phyloP scores from a whole-genome alignment of 805 yeast species.

The Lipomyces yamadae region DNA sequence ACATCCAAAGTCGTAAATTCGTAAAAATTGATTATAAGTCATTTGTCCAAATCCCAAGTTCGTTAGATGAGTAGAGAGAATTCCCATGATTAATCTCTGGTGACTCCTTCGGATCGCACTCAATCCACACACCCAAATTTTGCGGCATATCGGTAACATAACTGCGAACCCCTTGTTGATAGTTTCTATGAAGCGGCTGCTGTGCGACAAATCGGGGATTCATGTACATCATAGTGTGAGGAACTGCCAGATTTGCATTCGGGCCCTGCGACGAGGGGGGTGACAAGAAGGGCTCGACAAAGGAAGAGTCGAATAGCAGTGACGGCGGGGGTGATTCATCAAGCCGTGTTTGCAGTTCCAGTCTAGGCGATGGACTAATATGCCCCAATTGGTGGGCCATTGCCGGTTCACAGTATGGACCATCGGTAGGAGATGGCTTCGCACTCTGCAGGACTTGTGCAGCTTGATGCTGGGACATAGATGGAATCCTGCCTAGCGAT shows the following conservation, averaged over 20 bases:
- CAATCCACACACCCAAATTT: slow-evolving; percentile 22
- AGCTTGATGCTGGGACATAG: neutral
- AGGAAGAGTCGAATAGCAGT: neutral
- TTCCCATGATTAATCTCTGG: neutral
- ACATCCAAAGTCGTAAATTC: neutral
- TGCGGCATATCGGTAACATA: slow-evolving; percentile 8
- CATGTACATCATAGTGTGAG: neutral
- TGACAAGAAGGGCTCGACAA: slow-evolving; percentile 1
- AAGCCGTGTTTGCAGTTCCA: neutral
- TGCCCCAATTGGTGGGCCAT: neutral
- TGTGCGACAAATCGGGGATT: neutral
- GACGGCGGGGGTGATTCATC: neutral
- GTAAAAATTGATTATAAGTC: neutral
- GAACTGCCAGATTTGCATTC: neutral
- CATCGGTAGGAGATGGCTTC: neutral
- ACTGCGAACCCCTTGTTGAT: slow-evolving; percentile 3
- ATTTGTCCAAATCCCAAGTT: neutral
- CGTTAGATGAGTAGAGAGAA: neutral
- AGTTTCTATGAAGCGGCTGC: neutral
- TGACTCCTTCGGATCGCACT: slow-evolving; percentile 16
- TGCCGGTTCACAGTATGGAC: neutral
- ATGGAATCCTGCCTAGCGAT: neutral
- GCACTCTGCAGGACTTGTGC: neutral
- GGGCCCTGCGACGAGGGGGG: neutral
- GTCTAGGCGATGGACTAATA: neutral